Evolutionary conservation across 176 grass and related monocot species (phyloP), one percentile per base, ranked within the genome.

Genomic region (Pontederia paniculata): DNA sequence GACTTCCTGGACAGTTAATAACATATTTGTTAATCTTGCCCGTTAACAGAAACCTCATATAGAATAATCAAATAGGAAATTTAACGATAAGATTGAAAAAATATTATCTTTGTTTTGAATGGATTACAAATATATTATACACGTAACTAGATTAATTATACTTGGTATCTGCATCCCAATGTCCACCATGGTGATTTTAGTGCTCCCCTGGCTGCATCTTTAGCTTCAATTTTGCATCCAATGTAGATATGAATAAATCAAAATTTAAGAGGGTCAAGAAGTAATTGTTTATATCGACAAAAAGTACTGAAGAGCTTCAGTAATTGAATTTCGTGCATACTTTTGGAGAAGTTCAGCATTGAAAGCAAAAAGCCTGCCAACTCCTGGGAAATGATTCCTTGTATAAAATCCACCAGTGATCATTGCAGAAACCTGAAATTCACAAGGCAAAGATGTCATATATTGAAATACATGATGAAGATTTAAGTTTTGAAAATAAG

Each of bases 181-280:
- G 93, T 97, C 93, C 93, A 97, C 93, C 93, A 97, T 51, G 93
- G 86, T 63, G 86, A 90, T 61, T 87, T 90, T 66, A 97, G 68
- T 25, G 91, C 83, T 55, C 88, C 86, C 47, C 86, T 67, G 50
- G 93, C 93, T 59, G 93, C 79, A 74, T 97, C 86, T 83, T 84
- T 90, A 48, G 80, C 76, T 77, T 97, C 86, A 63, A 79, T 75
- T 65, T 69, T 68, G 17, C 86, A 86, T 19, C 91, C 86, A 56
- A 90, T 73, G 83, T 81, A 23, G 74, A 66, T 45, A 75, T 4
- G 1, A 62, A 70, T 60, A 0, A 67, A 60, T 2, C 0, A 45
- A 44, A 64, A 18, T 48, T 22, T 25, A 28, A 16, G 23, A 67
- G 21, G 10, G 48, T 42, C 42, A 10, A 9, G 5, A 28, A 43